Evolutionary conservation across 2,329 filamentous ascomycete species (phyloP).

Genomic region (Dactylellina parvicollis): DNA sequence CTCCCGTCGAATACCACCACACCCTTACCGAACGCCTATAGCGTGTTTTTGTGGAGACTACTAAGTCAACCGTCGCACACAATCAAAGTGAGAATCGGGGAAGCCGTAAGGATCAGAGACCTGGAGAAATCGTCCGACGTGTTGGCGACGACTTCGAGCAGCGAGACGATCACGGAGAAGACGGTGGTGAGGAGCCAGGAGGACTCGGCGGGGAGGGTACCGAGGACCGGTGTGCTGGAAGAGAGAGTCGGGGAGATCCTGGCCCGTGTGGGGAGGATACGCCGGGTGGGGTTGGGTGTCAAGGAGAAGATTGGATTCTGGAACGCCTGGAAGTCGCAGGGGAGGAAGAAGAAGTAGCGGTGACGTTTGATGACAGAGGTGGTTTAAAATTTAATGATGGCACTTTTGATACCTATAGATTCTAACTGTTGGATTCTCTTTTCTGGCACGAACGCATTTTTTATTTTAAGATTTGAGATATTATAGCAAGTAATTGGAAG

Average conservation of each 20-base stretch:
- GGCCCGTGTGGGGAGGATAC: slow-evolving; percentile 85
- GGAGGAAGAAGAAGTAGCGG: slow-evolving; percentile 60
- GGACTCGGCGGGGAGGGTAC: slow-evolving; percentile 20
- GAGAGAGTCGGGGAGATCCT: slow-evolving; percentile 85
- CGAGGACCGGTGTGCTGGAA: slow-evolving; percentile 66
- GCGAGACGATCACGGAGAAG: slow-evolving; percentile 56
- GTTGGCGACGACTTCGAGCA: slow-evolving; percentile 56
- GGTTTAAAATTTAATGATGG: not conserved
- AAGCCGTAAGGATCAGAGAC: slow-evolving; percentile 69
- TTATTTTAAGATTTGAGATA: not conserved
- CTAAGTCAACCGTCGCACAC: slow-evolving; percentile 85
- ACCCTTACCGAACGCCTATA: slow-evolving; percentile 78
- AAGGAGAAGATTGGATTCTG: slow-evolving; percentile 85
- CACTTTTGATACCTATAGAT: slow-evolving; percentile 28
- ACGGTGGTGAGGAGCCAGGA: slow-evolving; percentile 22
- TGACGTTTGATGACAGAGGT: not conserved
- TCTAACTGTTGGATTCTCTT: not conserved
- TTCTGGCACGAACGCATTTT: not conserved
- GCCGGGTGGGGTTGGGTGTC: slow-evolving; percentile 84
- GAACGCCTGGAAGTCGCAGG: slow-evolving; percentile 69
- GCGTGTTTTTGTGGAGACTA: slow-evolving; percentile 83
- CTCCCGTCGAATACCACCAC: slow-evolving; percentile 90
- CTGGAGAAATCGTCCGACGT: slow-evolving; percentile 54
- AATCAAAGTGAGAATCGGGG: slow-evolving; percentile 89
- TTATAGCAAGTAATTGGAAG: no score